Percentiles rank a stretch among this genome's conserved stretches.
Evolutionary conservation across 139 green algal species (phyloP).

Genomic region (Chlamydomonas incerta): DNA sequence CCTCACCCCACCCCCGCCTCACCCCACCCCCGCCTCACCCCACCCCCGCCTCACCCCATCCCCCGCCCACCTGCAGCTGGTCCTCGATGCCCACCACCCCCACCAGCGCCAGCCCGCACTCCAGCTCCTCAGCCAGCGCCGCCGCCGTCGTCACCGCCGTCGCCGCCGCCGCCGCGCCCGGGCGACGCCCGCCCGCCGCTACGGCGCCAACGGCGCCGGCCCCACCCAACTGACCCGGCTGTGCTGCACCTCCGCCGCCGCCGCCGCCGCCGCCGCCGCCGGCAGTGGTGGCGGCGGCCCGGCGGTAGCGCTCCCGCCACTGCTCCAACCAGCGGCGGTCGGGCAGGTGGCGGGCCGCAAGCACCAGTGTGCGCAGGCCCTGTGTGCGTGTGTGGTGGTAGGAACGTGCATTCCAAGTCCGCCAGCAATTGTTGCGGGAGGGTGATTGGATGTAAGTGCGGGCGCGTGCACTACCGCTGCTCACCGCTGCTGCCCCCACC

Average conservation of each 20-base stretch:
- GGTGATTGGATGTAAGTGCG: neutral
- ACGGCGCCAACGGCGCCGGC: no score
- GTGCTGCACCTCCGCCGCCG: neutral
- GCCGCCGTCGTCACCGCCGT: constrained; percentile 45
- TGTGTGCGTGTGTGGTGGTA: neutral
- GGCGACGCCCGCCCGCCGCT: no score
- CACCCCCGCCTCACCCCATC: no score
- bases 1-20: no score
- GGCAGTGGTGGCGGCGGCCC: neutral
- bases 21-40: no score
- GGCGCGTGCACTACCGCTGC: no score
- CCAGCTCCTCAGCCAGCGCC: constrained; percentile 59
- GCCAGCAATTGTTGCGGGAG: no score
- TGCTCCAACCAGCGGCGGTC: constrained; percentile 5
- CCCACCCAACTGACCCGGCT: no score
- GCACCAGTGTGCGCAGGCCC: constrained; percentile 53
- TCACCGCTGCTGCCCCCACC: no score
- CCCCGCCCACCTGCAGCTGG: constrained; percentile 63
- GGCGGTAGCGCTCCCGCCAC: constrained; percentile 26
- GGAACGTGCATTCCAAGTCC: no score
- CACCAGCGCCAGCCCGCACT: constrained; percentile 68
- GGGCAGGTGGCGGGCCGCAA: constrained; percentile 21
- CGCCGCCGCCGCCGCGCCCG: neutral
- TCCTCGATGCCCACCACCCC: constrained; percentile 80
- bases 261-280: neutral